Base-by-base conservation (phyloP, 805 yeast species). In the Schizosaccharomyces octosporus region DNA sequence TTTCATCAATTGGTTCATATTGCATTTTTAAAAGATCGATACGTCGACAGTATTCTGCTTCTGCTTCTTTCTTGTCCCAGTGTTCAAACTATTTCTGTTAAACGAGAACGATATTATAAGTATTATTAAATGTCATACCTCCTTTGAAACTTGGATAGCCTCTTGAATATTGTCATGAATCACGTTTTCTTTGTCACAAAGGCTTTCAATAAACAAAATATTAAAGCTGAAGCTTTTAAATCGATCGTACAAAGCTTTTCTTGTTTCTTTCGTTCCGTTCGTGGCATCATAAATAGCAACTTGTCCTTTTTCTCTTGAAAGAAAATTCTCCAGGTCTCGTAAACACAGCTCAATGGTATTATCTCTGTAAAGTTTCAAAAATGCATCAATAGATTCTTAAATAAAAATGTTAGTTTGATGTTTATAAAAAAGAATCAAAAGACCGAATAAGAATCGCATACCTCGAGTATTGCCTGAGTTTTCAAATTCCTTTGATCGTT, bases 281-380 rank as follows among this genome's bases (percentile, higher is more conserved):
- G 93, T 85, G 0, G 97, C 97, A 72, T 93, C 99, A 71, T 86
- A 93, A 27, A 93, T 86, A 4, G 95, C 98, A 41, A 93, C 87
- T 72, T 93, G 98, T 11, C 97, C 97, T 67, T 80, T 81, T 64
- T 83, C 87, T 36, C 78, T 78, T 64, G 79, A 78, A 71, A 87
- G 87, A 67, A 85, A 88, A 7, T 19, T 36, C 9, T 39, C 42
- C 13, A 57, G 11, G 19, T 57, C 60, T 6, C 27, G n/a, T 19
- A 39, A 31, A 13, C 51, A 45, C 27, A 7, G 21, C 27, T 45
- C 24, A 45, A 45, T 45, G 21, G 51, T 45, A 24, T 45, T 24
- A 13, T 45, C 27, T 24, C 51, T 45, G 27, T 24, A 19, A 13
- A 36, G 41, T 4, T 9, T 13, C 41, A 36, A 13, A 9, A 36